phyloP scores from a whole-genome alignment of 2,329 filamentous ascomycete species.

The Clarireedia monteithiana region DNA sequence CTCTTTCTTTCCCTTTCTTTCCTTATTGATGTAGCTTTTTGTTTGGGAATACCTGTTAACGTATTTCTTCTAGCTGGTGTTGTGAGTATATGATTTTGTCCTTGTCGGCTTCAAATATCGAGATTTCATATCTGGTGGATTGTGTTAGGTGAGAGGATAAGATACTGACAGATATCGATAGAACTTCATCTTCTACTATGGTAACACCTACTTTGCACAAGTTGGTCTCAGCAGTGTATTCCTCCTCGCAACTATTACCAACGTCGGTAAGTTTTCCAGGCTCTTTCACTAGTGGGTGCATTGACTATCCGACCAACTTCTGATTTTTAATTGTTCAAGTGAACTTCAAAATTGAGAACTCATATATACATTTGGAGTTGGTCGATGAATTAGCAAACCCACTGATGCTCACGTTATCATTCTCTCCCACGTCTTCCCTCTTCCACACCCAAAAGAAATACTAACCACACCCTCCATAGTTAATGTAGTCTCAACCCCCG shows the following conservation, averaged over 20 bases:
- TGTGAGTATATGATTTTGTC: slow-evolving; percentile 10
- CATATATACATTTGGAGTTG: too few relatives aligned
- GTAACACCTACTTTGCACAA: slow-evolving; percentile 82
- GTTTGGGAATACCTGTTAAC: not conserved
- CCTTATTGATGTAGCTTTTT: too few relatives aligned
- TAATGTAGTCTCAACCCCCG: slow-evolving; percentile 76
- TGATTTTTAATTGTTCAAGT: too few relatives aligned
- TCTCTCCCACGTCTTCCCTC: too few relatives aligned
- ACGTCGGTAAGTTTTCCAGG: not conserved
- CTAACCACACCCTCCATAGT: slow-evolving; percentile 36
- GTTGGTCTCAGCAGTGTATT: slow-evolving; percentile 65
- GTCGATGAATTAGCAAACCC: too few relatives aligned
- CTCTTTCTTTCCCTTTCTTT: not conserved
- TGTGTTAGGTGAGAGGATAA: too few relatives aligned
- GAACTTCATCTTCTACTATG: slow-evolving; percentile 88
- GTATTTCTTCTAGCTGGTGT: slow-evolving; percentile 55
- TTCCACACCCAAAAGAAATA: not conserved
- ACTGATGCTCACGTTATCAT: not conserved
- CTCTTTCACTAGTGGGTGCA: not conserved
- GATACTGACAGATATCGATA: too few relatives aligned
- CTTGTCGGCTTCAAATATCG: too few relatives aligned
- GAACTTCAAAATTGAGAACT: too few relatives aligned
- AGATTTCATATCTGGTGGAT: too few relatives aligned
- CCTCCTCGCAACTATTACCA: slow-evolving; percentile 75
- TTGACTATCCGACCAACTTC: too few relatives aligned